A percentile compares a stretch with the other conserved stretches of the same genome.
These are phyloP conservation scores for Stachybotrys chartarum DNA, from an alignment of 2,329 filamentous ascomycete species.

Conservation along the genomic window DNA sequence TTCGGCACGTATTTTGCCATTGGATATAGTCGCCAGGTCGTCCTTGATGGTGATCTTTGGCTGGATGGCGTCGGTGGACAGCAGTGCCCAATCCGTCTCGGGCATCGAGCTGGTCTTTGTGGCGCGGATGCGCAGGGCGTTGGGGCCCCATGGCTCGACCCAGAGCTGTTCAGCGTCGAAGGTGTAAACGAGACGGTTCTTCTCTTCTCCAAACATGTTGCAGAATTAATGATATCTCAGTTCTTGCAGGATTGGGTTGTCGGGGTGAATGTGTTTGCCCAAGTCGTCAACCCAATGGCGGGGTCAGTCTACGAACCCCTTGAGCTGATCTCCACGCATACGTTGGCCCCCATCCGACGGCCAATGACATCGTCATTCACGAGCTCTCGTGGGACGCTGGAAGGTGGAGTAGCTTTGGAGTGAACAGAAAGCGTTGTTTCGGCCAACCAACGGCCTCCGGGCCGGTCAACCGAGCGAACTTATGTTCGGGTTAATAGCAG, in stretches of 20 bases:
- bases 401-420: background rate
- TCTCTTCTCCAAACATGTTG: constrained; percentile 9
- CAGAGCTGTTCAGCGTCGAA: constrained; percentile 39
- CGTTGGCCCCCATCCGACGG: background rate
- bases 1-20: constrained; percentile 21
- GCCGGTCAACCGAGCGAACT: too few relatives aligned
- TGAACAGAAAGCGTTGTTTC: background rate
- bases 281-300: background rate
- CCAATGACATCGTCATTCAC: background rate
- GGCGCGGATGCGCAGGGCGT: constrained; percentile 38
- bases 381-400: background rate
- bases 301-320: background rate
- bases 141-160: constrained; percentile 40
- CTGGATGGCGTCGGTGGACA: constrained; percentile 3
- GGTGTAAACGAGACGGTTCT: constrained; percentile 16
- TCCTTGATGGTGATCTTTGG: constrained; percentile 12
- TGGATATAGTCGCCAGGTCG: constrained; percentile 13
- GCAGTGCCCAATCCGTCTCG: constrained; percentile 29
- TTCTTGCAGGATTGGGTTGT: background rate
- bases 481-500: background rate
- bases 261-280: background rate
- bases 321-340: background rate
- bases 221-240: background rate
- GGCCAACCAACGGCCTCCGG: background rate
- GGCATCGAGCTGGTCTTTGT: constrained; percentile 30